Conservation (phyloP, 331 rosid genomes). For the Cydonia oblonga region DNA sequence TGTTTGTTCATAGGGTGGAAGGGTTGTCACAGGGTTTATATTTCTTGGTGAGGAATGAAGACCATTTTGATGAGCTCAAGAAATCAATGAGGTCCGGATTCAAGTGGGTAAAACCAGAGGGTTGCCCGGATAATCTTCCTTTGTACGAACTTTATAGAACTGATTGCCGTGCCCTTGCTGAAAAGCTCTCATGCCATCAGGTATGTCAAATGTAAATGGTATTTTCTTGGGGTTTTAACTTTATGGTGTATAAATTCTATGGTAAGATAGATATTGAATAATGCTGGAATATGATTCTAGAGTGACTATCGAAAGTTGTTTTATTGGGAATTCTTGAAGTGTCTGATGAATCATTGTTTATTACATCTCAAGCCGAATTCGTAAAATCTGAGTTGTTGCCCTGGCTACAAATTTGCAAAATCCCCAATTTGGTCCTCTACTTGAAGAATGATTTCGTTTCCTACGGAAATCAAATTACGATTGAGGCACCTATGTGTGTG, state of each 20-base stretch:
- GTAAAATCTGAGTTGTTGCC: neutral
- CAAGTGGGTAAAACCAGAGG: constrained; percentile 68
- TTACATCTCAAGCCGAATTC: too few relatives aligned
- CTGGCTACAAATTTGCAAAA: neutral
- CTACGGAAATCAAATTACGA: neutral
- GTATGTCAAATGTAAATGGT: constrained; percentile 17
- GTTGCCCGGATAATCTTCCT: constrained; percentile 73
- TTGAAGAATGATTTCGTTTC: neutral
- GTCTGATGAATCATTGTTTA: neutral
- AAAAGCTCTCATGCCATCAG: constrained; percentile 81
- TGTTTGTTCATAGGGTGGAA: constrained; percentile 84
- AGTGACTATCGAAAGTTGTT: neutral
- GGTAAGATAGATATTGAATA: neutral
- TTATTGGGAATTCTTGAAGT: neutral
- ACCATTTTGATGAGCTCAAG: constrained; percentile 60
- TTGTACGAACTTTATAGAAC: constrained; percentile 51
- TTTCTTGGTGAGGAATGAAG: constrained; percentile 79
- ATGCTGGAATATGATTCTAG: neutral
- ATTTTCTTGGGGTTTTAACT: neutral
- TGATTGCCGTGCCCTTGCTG: constrained; percentile 38
- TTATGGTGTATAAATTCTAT: neutral
- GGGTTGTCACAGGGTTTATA: constrained; percentile 74
- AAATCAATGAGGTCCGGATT: constrained; percentile 44
- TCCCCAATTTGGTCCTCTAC: neutral
- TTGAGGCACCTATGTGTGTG: too few relatives aligned